Percentiles rank a stretch among this genome's conserved stretches.
phyloP scores from a whole-genome alignment of 495 filamentous ascomycete species.

The Oidiodendron maius region DNA sequence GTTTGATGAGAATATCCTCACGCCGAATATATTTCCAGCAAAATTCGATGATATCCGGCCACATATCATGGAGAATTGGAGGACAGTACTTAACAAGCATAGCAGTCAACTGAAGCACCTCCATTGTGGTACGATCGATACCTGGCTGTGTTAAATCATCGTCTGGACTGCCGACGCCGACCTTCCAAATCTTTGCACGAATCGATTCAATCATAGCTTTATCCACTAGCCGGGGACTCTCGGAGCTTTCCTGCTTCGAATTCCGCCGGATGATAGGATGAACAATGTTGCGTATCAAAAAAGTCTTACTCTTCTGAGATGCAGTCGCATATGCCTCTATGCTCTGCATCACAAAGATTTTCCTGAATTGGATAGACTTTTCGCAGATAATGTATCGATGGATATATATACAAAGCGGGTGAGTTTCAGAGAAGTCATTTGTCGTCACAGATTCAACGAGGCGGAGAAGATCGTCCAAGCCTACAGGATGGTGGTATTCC shows the following conservation, averaged over 20 bases:
- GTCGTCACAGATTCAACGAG: slow-evolving; percentile 79
- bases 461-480: slow-evolving; percentile 80
- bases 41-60: slow-evolving; percentile 98
- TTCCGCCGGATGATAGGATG: slow-evolving; percentile 96
- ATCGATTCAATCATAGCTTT: slow-evolving; percentile 85
- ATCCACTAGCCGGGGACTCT: slow-evolving; percentile 74
- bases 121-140: slow-evolving; percentile 93
- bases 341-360: slow-evolving; percentile 75
- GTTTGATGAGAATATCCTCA: slow-evolving; percentile 98
- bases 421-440: slow-evolving; percentile 71
- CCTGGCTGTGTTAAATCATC: slow-evolving; percentile 86
- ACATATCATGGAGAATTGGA: slow-evolving; percentile 74
- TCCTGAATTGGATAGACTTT: slow-evolving; percentile 84
- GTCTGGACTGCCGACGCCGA: slow-evolving; percentile 71
- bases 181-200: slow-evolving; percentile 90
- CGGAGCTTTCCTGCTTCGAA: slow-evolving; percentile 51
- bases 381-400: slow-evolving; percentile 79
- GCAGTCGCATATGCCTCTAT: slow-evolving; percentile 80
- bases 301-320: slow-evolving; percentile 85
- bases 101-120: slow-evolving; percentile 88
- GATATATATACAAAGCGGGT: slow-evolving; percentile 73
- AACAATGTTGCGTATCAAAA: slow-evolving; percentile 83
- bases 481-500: slow-evolving; percentile 63
- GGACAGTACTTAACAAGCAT: slow-evolving; percentile 92
- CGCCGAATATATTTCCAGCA: slow-evolving; percentile 98